phyloP scores from a whole-genome alignment of 768 basidiomycete species.

The Mycena chlorophos region DNA sequence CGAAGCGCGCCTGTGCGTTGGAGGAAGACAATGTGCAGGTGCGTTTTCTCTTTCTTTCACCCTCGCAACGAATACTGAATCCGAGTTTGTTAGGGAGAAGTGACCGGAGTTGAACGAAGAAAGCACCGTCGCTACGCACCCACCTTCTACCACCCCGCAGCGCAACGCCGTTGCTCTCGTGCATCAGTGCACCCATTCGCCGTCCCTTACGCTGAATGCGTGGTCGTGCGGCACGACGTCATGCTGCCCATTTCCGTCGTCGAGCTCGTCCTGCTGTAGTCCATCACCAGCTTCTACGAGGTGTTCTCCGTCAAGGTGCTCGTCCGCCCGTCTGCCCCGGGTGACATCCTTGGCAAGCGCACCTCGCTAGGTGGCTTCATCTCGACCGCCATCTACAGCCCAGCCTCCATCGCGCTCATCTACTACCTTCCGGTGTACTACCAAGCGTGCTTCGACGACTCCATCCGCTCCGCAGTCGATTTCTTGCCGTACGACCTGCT shows the following conservation, averaged over 20 bases:
- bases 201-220: no score
- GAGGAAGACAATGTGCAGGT: no score
- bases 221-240: no score
- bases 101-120: no score
- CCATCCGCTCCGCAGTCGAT: slow-evolving; percentile 39
- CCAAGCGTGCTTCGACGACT: slow-evolving; percentile 42
- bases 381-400: slow-evolving; percentile 27
- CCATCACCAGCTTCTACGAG: slow-evolving; percentile 32
- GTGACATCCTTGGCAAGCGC: slow-evolving; percentile 34
- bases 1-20: no score
- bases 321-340: slow-evolving; percentile 27
- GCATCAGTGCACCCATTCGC: no score
- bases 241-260: slow-evolving; percentile 45
- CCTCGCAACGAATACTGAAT: no score
- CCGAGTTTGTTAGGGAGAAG: no score
- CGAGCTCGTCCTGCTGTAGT: slow-evolving; percentile 36
- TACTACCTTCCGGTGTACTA: slow-evolving; percentile 48
- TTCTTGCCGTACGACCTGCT: slow-evolving; percentile 35
- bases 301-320: slow-evolving; percentile 12
- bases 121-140: no score
- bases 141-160: no score
- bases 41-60: no score
- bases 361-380: slow-evolving; percentile 42
- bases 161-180: no score
- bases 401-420: slow-evolving; percentile 22